These are phyloP conservation scores for Colletotrichum siamense DNA, from an alignment of 2,329 filamentous ascomycete genomes.

Conservation along the genomic window DNA sequence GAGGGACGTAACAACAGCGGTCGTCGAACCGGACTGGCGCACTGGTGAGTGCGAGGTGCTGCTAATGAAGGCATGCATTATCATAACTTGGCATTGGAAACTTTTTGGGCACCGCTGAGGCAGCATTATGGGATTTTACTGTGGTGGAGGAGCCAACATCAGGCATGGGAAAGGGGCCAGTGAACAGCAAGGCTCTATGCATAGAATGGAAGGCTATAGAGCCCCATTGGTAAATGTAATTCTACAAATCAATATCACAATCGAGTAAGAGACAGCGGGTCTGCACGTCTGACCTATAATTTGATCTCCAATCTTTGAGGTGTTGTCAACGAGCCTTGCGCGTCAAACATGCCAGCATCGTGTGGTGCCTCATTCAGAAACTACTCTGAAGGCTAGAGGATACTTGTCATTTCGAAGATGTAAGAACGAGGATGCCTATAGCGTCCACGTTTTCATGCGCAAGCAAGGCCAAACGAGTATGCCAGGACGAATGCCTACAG, in stretches of 20 bases:
- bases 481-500: not conserved
- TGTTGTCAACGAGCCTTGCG: not conserved
- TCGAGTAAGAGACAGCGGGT: not conserved
- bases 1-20: not conserved
- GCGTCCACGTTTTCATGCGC: not conserved
- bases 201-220: not conserved
- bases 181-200: not conserved
- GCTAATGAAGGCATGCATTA: conserved; percentile 20
- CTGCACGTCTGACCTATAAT: not conserved
- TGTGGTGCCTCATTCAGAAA: not conserved
- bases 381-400: not conserved
- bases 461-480: not conserved
- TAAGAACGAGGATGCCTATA: not conserved
- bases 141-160: not conserved
- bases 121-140: not conserved
- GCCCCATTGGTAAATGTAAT: conserved; percentile 4
- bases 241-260: not conserved
- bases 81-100: not conserved
- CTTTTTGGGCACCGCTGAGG: not conserved
- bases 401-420: not conserved
- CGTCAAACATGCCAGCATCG: not conserved
- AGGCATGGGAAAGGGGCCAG: not conserved
- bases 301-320: not conserved
- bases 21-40: not conserved
- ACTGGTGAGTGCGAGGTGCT: not conserved